These are phyloP conservation scores for Suhomyces wounanorum DNA, from an alignment of 1,139 yeast species.

Conservation along the genomic window DNA sequence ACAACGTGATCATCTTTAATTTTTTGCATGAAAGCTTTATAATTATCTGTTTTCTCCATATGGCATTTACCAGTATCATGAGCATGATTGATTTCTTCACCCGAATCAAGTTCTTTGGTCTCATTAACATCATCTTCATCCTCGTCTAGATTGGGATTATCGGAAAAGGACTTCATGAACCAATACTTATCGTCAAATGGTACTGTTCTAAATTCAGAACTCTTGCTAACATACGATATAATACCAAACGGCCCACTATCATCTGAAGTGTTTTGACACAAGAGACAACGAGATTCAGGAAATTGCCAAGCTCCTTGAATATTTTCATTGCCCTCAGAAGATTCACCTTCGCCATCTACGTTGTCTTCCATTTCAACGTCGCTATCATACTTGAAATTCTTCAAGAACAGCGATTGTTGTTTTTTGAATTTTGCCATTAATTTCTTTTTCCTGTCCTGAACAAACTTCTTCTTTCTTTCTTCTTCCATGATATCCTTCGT, in stretches of 20 bases:
- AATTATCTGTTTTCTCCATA: slow-evolving; percentile 24
- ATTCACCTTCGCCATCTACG: neutral
- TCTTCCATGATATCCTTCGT: slow-evolving; percentile 41
- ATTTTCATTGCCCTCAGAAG: slow-evolving; percentile 21
- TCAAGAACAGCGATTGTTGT: slow-evolving; percentile 73
- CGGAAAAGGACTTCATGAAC: slow-evolving; percentile 66
- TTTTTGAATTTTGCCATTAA: slow-evolving; percentile 75
- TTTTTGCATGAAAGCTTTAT: slow-evolving; percentile 41
- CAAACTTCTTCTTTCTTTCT: slow-evolving; percentile 66
- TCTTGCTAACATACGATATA: slow-evolving; percentile 57
- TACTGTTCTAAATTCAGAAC: slow-evolving; percentile 62
- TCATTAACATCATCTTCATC: slow-evolving; percentile 16
- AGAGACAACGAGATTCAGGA: slow-evolving; percentile 80
- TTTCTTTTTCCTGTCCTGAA: slow-evolving; percentile 70
- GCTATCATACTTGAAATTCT: slow-evolving; percentile 40
- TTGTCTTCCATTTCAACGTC: slow-evolving; percentile 36
- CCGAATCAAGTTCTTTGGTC: neutral
- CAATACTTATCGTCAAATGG: slow-evolving; percentile 68
- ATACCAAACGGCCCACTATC: slow-evolving; percentile 77
- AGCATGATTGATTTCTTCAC: neutral
- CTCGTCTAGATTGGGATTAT: slow-evolving; percentile 51
- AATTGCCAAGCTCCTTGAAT: slow-evolving; percentile 54
- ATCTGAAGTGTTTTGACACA: slow-evolving; percentile 82
- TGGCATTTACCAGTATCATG: neutral
- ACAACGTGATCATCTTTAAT: slow-evolving; percentile 46